Evolutionary conservation across 2,329 filamentous ascomycete genomes (phyloP).

Genomic region (Rutstroemia sp.): DNA sequence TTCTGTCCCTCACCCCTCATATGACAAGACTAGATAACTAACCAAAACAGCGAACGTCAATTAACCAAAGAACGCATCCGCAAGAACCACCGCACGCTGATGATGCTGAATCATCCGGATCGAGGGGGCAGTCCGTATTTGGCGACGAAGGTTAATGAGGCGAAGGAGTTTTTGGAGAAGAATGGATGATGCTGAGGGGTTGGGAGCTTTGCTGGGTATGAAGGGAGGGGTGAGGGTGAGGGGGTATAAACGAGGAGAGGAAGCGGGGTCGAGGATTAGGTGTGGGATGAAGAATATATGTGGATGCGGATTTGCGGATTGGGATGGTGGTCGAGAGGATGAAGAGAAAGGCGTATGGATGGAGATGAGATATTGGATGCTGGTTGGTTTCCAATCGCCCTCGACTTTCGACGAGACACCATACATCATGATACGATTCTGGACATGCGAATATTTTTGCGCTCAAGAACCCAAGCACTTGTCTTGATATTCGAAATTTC

Average conservation of each 20-base stretch:
- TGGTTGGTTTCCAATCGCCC: no score
- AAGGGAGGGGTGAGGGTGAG: background rate
- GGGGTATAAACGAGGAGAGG: background rate
- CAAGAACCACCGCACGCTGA: slow-evolving; percentile 89
- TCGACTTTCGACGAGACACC: no score
- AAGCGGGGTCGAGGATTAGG: background rate
- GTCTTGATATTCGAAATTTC: no score
- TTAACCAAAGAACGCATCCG: slow-evolving; percentile 89
- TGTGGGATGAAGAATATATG: background rate
- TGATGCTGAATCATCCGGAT: slow-evolving; percentile 97
- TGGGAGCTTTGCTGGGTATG: background rate
- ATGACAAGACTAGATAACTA: no score
- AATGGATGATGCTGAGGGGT: slow-evolving; percentile 24
- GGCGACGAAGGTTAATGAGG: slow-evolving; percentile 97
- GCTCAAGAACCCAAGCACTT: no score
- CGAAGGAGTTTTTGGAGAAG: slow-evolving; percentile 93
- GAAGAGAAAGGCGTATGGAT: no score
- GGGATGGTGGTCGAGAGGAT: no score
- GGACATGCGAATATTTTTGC: no score
- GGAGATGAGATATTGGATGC: no score
- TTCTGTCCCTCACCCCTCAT: no score
- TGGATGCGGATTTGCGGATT: no score
- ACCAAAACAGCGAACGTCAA: slow-evolving; percentile 72
- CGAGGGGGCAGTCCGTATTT: slow-evolving; percentile 93
- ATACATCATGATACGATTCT: no score